These are phyloP conservation scores for Trichopus zeylanicus DNA, from an alignment of 116 monocot genomes.

Conservation along the genomic window DNA sequence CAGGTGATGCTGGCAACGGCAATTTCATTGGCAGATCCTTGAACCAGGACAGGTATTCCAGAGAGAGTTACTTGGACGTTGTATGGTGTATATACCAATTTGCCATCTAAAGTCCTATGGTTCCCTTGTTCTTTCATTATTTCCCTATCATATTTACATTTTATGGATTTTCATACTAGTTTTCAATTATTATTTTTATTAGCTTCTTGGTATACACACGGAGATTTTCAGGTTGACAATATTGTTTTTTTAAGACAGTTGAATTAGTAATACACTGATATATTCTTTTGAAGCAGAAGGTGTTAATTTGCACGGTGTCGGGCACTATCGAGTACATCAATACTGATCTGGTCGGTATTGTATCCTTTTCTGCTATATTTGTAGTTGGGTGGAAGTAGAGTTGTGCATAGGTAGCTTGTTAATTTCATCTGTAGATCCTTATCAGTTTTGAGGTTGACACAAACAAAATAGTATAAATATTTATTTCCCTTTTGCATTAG, in stretches of 20 bases:
- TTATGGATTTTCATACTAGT: not conserved
- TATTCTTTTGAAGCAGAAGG: too few relatives aligned
- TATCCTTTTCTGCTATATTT: too few relatives aligned
- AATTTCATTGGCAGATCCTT: conserved; percentile 67
- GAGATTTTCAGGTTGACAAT: not conserved
- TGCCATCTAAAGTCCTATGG: not conserved
- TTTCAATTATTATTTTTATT: not conserved
- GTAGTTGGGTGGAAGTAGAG: too few relatives aligned
- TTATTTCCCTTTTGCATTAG: too few relatives aligned
- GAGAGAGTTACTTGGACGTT: conserved; percentile 32
- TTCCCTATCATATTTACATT: not conserved
- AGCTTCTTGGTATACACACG: not conserved
- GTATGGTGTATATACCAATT: conserved; percentile 1
- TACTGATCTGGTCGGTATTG: too few relatives aligned
- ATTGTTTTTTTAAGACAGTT: not conserved
- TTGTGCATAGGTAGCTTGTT: too few relatives aligned
- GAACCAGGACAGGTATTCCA: conserved; percentile 23
- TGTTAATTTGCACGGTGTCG: too few relatives aligned
- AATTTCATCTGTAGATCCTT: too few relatives aligned
- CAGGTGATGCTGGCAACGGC: conserved; percentile 86
- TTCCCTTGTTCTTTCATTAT: not conserved
- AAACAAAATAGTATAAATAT: too few relatives aligned
- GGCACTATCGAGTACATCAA: too few relatives aligned
- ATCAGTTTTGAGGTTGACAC: too few relatives aligned
- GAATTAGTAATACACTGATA: not conserved